A percentile compares a stretch with the other conserved stretches of the same genome.
Evolutionary conservation across 2,329 filamentous ascomycete genomes (phyloP).

Genomic region (Colletotrichum siamense): DNA sequence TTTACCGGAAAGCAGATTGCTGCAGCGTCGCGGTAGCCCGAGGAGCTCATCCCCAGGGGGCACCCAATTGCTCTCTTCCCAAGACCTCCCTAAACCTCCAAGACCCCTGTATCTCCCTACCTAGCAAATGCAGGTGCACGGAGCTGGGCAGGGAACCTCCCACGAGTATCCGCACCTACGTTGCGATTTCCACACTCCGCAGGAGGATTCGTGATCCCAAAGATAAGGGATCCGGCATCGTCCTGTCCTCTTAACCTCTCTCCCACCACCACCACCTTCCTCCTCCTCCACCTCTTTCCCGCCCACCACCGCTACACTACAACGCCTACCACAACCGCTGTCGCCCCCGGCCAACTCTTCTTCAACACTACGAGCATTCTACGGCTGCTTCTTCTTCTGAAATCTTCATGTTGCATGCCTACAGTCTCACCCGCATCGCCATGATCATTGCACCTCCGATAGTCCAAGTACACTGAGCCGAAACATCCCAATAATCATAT

Average conservation of each 20-base stretch:
- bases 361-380: background rate
- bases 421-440: background rate
- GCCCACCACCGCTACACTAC: background rate
- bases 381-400: background rate
- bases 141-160: background rate
- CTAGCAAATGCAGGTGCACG: background rate
- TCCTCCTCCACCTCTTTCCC: background rate
- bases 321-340: background rate
- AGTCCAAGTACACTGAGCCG: constrained; percentile 12
- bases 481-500: background rate
- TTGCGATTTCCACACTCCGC: background rate
- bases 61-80: background rate
- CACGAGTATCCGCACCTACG: background rate
- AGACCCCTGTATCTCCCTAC: background rate
- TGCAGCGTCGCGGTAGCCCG: background rate
- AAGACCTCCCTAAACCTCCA: background rate
- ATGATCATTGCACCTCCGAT: constrained; percentile 12
- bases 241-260: background rate
- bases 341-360: background rate
- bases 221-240: constrained; percentile 15
- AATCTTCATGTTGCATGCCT: background rate
- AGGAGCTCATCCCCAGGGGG: background rate
- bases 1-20: background rate
- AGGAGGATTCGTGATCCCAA: constrained; percentile 3
- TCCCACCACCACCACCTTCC: background rate